These are phyloP conservation scores for Gaeumannomyces tritici DNA, from an alignment of 2,329 filamentous ascomycete species.

Conservation along the genomic window DNA sequence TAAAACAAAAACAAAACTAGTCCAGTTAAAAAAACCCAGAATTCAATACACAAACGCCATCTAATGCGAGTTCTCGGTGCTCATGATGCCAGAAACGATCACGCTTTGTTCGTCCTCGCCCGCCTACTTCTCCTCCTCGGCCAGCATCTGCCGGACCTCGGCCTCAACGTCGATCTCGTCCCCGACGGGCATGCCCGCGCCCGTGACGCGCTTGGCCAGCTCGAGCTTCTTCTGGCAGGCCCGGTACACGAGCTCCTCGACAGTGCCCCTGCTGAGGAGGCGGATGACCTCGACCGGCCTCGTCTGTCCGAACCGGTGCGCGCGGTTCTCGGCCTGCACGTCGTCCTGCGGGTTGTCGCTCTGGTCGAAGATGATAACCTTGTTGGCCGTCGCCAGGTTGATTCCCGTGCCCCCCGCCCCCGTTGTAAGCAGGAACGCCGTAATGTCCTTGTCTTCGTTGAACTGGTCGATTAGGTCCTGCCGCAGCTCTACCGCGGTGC, in stretches of 20 bases:
- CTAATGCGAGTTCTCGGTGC: not conserved
- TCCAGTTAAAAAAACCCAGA: not conserved
- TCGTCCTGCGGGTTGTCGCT: slow-evolving; percentile 98
- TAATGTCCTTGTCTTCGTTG: slow-evolving; percentile 63
- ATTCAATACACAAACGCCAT: not conserved
- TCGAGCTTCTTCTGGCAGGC: slow-evolving; percentile 89
- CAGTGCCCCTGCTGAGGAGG: slow-evolving; percentile 69
- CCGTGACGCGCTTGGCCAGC: slow-evolving; percentile 58
- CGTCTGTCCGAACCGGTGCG: slow-evolving; percentile 87
- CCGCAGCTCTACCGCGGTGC: slow-evolving; percentile 70
- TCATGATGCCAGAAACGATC: not conserved
- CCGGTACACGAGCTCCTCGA: slow-evolving; percentile 89
- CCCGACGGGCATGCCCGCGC: slow-evolving; percentile 11
- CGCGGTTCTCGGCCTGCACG: slow-evolving; percentile 94
- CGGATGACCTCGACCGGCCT: slow-evolving; percentile 84
- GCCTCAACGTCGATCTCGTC: slow-evolving; percentile 1
- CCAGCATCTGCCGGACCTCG: slow-evolving; percentile 2
- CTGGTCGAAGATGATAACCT: slow-evolving; percentile 94
- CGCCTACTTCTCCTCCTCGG: not conserved
- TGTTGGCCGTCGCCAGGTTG: slow-evolving; percentile 91
- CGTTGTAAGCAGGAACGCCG: slow-evolving; percentile 87
- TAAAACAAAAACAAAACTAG: not conserved
- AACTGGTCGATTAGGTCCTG: slow-evolving; percentile 86
- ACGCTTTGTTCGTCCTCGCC: not conserved
- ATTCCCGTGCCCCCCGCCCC: slow-evolving; percentile 95